These are phyloP conservation scores for Trichosporon faecale DNA, from an alignment of 1,284 basidiomycete genomes.

Conservation along the genomic window DNA sequence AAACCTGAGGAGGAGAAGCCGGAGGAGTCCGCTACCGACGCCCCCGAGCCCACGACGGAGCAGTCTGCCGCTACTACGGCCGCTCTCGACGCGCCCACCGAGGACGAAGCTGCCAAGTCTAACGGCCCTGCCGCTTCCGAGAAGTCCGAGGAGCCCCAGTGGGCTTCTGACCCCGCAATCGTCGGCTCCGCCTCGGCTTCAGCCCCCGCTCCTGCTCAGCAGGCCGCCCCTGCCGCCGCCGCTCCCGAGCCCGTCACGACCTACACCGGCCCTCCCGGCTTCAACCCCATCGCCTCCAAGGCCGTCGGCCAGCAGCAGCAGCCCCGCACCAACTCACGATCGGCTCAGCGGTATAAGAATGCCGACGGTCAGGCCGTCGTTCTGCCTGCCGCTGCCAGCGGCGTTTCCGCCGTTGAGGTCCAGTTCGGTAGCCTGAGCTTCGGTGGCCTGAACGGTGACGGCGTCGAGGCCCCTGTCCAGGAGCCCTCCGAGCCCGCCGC, in stretches of 20 bases:
- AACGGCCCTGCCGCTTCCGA: conserved; percentile 8
- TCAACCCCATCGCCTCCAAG: conserved; percentile 46
- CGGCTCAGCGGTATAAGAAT: conserved; percentile 49
- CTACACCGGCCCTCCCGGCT: conserved; percentile 52
- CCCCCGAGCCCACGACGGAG: conserved; percentile 16
- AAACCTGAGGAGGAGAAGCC: conserved; percentile 20
- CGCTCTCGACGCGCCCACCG: conserved; percentile 57
- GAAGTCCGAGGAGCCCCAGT: conserved; percentile 26
- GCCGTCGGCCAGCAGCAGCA: conserved; percentile 26
- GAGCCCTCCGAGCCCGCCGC: conserved; percentile 27
- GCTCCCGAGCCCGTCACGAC: conserved; percentile 43
- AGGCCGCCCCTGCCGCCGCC: conserved; percentile 20
- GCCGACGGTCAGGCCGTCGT: conserved; percentile 52
- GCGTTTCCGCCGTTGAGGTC: conserved; percentile 47
- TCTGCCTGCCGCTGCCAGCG: conserved; percentile 39
- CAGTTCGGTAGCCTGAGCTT: conserved; percentile 54
- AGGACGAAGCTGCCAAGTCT: conserved; percentile 10
- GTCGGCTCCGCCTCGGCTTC: conserved; percentile 34
- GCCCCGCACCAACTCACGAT: conserved; percentile 47
- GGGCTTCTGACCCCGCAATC: conserved; percentile 46
- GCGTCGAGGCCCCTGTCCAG: conserved; percentile 42
- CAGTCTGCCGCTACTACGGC: conserved; percentile 16
- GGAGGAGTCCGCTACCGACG: conserved; percentile 14
- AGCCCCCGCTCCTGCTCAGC: conserved; percentile 30
- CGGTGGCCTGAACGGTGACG: conserved; percentile 49